Conservation (phyloP, 371 early-diverging fungal species). For the Mucor plumbeus region DNA sequence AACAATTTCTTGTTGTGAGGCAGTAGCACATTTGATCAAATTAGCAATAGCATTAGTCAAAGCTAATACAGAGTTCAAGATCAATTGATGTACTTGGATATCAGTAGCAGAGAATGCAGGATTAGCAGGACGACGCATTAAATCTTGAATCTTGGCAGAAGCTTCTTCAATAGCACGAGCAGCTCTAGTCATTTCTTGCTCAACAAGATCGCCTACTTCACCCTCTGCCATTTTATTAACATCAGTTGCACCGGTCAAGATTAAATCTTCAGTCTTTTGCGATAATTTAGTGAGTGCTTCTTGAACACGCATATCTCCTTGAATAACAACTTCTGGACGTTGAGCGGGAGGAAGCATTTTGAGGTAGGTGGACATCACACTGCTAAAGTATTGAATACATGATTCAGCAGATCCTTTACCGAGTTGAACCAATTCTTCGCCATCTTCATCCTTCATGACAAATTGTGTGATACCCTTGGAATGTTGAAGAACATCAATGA, state of each 20-base stretch:
- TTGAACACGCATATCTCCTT: slow-evolving; percentile 79
- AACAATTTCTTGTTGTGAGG: slow-evolving; percentile 96
- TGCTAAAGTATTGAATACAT: slow-evolving; percentile 79
- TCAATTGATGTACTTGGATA: slow-evolving; percentile 89
- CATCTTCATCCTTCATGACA: slow-evolving; percentile 77
- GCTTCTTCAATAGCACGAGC: slow-evolving; percentile 94
- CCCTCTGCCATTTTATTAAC: slow-evolving; percentile 72
- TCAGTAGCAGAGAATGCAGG: slow-evolving; percentile 74
- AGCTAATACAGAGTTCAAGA: slow-evolving; percentile 89
- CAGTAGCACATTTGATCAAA: slow-evolving; percentile 92
- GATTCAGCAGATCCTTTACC: slow-evolving; percentile 72
- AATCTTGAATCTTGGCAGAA: slow-evolving; percentile 76
- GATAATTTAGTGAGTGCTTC: slow-evolving; percentile 74
- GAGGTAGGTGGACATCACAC: slow-evolving; percentile 82
- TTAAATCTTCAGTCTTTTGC: slow-evolving; percentile 75
- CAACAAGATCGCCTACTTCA: slow-evolving; percentile 93
- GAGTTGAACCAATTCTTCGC: slow-evolving; percentile 78
- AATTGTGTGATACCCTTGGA: slow-evolving; percentile 90
- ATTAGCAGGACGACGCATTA: slow-evolving; percentile 79
- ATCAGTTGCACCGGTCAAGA: slow-evolving; percentile 70
- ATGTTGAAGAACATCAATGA: slow-evolving; percentile 84
- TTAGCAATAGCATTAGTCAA: slow-evolving; percentile 94
- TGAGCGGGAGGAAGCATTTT: slow-evolving; percentile 71
- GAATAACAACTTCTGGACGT: slow-evolving; percentile 74
- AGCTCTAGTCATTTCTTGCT: slow-evolving; percentile 91